These are phyloP conservation scores for Phylloporus arenicola DNA, from an alignment of 768 basidiomycete species.

Conservation along the genomic window DNA sequence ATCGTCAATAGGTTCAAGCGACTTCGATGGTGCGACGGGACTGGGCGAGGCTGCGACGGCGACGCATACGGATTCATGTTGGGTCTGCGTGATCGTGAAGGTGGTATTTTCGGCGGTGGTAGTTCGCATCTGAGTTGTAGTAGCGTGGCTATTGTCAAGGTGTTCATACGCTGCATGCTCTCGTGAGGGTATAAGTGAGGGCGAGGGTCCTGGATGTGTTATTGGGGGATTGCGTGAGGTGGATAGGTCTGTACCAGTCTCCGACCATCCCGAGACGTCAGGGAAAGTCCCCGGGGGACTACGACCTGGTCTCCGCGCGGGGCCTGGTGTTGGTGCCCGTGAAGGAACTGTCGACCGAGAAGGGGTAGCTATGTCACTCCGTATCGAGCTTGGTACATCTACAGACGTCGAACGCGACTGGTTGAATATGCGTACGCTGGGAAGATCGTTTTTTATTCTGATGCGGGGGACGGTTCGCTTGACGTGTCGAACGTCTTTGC, in stretches of 20 bases:
- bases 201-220: constrained; percentile 18
- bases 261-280: constrained; percentile 28
- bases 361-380: constrained; percentile 28
- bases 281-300: constrained; percentile 28
- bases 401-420: constrained; percentile 15
- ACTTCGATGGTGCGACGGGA: background rate
- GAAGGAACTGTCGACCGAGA: constrained; percentile 21
- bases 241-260: constrained; percentile 26
- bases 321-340: constrained; percentile 11
- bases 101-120: constrained; percentile 8
- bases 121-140: constrained; percentile 4
- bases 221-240: constrained; percentile 11
- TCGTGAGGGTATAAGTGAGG: constrained; percentile 24
- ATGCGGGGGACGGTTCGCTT: constrained; percentile 28
- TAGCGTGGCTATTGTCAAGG: constrained; percentile 9
- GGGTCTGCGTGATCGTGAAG: constrained; percentile 9
- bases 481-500: constrained; percentile 31
- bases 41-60: background rate
- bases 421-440: constrained; percentile 25
- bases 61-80: constrained; percentile 4
- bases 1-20: constrained; percentile 7
- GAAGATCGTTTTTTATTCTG: constrained; percentile 29
- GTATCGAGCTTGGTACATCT: constrained; percentile 20
- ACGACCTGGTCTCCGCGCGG: constrained; percentile 20
- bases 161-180: constrained; percentile 11